These are phyloP conservation scores for Phytophthora citrophthora DNA, from an alignment of 352 stramenopile genomes.

Conservation along the genomic window DNA sequence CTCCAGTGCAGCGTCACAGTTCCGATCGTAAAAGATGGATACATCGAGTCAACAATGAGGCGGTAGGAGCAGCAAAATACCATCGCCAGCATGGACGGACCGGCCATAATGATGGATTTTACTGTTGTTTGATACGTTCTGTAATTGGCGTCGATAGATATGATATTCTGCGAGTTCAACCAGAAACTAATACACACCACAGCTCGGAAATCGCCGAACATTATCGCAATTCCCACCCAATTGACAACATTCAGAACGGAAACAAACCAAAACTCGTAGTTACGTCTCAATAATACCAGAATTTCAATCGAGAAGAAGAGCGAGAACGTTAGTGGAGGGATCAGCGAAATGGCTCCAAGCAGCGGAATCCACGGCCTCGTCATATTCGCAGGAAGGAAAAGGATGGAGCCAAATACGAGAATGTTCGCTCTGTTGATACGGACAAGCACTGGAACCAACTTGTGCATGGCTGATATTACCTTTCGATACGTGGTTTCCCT, in stretches of 20 bases:
- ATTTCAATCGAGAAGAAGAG: constrained; percentile 39
- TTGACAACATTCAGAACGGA: constrained; percentile 34
- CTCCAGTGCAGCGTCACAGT: constrained; percentile 18
- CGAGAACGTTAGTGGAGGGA: constrained; percentile 10
- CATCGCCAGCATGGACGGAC: constrained; percentile 33
- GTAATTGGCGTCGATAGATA: constrained; percentile 43
- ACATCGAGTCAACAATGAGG: constrained; percentile 16
- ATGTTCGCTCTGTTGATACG: constrained; percentile 15
- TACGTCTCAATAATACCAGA: constrained; percentile 13
- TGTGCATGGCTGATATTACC: constrained; percentile 7
- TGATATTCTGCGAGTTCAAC: constrained; percentile 26
- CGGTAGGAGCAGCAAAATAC: constrained; percentile 29
- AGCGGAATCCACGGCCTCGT: constrained; percentile 15
- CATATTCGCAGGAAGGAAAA: constrained; percentile 9
- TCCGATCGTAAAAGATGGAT: constrained; percentile 8
- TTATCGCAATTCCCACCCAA: constrained; percentile 22
- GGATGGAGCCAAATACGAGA: constrained; percentile 17
- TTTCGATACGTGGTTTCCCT: neutral
- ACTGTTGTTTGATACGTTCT: constrained; percentile 27
- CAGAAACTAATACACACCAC: constrained; percentile 31
- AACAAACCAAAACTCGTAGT: constrained; percentile 45
- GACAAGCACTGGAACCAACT: constrained; percentile 13
- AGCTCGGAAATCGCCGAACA: constrained; percentile 34
- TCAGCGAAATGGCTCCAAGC: constrained; percentile 9
- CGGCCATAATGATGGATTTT: constrained; percentile 30